phyloP scores from a whole-genome alignment of 305 asterid species.

The Solanum hybrid region DNA sequence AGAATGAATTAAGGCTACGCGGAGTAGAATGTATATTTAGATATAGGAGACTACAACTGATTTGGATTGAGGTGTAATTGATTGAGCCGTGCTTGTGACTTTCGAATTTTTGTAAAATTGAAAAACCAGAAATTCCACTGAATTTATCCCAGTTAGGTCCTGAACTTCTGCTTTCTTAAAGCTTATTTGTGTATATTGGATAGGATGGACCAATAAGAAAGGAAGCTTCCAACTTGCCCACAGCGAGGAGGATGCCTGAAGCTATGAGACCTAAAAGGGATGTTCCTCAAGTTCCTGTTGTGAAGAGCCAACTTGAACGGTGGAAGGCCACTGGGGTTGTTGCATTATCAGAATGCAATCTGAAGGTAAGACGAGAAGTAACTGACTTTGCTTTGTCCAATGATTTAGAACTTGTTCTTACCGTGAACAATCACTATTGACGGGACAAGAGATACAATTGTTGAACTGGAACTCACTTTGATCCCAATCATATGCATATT shows the following conservation, averaged over 20 bases:
- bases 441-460: background rate
- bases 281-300: conserved; percentile 22
- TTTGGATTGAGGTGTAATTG: background rate
- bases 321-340: conserved; percentile 74
- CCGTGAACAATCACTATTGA: background rate
- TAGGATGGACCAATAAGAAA: conserved; percentile 66
- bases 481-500: background rate
- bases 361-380: conserved; percentile 40
- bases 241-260: conserved; percentile 23
- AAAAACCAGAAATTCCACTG: background rate
- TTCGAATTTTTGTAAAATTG: background rate
- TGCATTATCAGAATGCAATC: conserved; percentile 43
- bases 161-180: background rate
- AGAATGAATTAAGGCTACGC: background rate
- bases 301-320: conserved; percentile 38
- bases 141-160: background rate
- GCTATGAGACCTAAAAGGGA: conserved; percentile 20
- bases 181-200: conserved; percentile 8
- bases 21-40: background rate
- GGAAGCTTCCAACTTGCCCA: conserved; percentile 24
- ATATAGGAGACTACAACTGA: background rate
- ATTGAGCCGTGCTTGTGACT: background rate
- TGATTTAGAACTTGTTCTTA: background rate
- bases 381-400: background rate
- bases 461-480: background rate